Evolutionary conservation across 768 basidiomycete species (phyloP).

Genomic region (Tricholoma saponaceum): DNA sequence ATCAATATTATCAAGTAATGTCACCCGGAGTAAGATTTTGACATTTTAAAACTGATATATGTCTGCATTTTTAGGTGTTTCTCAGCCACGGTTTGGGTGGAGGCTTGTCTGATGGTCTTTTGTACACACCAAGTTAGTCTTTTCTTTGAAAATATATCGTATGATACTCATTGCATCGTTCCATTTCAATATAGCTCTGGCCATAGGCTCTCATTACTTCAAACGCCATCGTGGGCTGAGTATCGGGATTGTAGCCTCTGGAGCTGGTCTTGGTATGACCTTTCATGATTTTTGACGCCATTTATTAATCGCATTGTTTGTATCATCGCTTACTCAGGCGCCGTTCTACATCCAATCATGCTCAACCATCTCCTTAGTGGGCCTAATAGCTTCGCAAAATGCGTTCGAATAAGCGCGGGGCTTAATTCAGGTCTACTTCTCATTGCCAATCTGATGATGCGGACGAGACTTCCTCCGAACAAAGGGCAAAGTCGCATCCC

Average conservation of each 20-base stretch:
- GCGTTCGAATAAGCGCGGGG: slow-evolving; percentile 34
- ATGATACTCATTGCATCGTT: background rate
- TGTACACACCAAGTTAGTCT: slow-evolving; percentile 31
- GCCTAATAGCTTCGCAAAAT: slow-evolving; percentile 34
- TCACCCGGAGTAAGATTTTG: background rate
- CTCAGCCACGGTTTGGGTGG: slow-evolving; percentile 41
- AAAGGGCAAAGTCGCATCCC: slow-evolving; percentile 19
- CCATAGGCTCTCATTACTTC: slow-evolving; percentile 44
- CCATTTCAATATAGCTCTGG: slow-evolving; percentile 25
- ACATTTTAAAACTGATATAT: background rate
- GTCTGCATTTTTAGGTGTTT: slow-evolving; percentile 25
- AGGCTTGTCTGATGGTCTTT: slow-evolving; percentile 43
- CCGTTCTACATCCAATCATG: slow-evolving; percentile 54
- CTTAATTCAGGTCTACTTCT: slow-evolving; percentile 30
- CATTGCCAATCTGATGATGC: slow-evolving; percentile 29
- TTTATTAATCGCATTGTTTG: background rate
- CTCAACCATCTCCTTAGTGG: slow-evolving; percentile 44
- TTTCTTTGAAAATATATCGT: background rate
- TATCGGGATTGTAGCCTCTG: slow-evolving; percentile 41
- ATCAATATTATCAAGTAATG: slow-evolving; percentile 29
- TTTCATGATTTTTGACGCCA: background rate
- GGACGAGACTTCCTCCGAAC: slow-evolving; percentile 30
- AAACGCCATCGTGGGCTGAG: slow-evolving; percentile 42
- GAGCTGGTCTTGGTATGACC: slow-evolving; percentile 10
- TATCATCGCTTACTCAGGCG: slow-evolving; percentile 26